Percentiles rank a stretch among this genome's conserved stretches.
These are phyloP conservation scores for Astrothelium macrocarpum DNA, from an alignment of 495 filamentous ascomycete genomes.

Conservation along the genomic window DNA sequence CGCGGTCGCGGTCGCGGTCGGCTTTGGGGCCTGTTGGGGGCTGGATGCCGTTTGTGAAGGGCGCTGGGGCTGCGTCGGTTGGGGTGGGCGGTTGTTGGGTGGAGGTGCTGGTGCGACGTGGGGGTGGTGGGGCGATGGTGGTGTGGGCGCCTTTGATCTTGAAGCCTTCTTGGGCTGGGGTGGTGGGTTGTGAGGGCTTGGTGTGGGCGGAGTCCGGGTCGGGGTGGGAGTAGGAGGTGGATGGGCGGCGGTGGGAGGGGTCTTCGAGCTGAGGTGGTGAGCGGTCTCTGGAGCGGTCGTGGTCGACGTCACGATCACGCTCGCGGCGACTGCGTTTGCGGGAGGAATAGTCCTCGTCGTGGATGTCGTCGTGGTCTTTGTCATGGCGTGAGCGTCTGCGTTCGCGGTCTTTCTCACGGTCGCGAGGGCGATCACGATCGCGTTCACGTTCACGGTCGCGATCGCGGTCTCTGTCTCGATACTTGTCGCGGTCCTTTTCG, in stretches of 20 bases:
- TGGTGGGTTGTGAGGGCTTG: slow-evolving; percentile 1
- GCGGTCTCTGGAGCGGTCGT: slow-evolving; percentile 20
- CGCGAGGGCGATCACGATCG: slow-evolving; percentile 28
- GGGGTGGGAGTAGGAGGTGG: slow-evolving; percentile 7
- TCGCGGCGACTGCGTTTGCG: slow-evolving; percentile 9
- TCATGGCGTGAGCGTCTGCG: slow-evolving; percentile 24
- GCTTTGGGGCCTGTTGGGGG: slow-evolving; percentile 23
- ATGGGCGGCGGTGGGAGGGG: slow-evolving; percentile 12
- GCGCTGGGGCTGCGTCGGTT: neutral
- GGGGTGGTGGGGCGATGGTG: slow-evolving; percentile 14
- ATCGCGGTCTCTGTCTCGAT: slow-evolving; percentile 17
- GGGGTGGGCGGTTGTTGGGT: neutral
- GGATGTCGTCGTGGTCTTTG: slow-evolving; percentile 5
- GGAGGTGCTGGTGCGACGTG: slow-evolving; percentile 17
- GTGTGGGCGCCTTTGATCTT: slow-evolving; percentile 30
- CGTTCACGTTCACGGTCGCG: slow-evolving; percentile 35
- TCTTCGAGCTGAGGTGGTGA: slow-evolving; percentile 13
- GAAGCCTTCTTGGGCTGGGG: slow-evolving; percentile 22
- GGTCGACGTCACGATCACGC: slow-evolving; percentile 36
- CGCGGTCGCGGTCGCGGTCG: slow-evolving; percentile 10
- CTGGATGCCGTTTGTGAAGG: slow-evolving; percentile 7
- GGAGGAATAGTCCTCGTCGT: slow-evolving; percentile 14
- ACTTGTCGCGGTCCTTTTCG: slow-evolving; percentile 25
- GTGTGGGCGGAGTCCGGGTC: slow-evolving; percentile 14
- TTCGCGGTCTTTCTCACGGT: slow-evolving; percentile 38